Conservation (phyloP, 2,329 filamentous ascomycete species). For the Cladosporium austrohemisphaericum region DNA sequence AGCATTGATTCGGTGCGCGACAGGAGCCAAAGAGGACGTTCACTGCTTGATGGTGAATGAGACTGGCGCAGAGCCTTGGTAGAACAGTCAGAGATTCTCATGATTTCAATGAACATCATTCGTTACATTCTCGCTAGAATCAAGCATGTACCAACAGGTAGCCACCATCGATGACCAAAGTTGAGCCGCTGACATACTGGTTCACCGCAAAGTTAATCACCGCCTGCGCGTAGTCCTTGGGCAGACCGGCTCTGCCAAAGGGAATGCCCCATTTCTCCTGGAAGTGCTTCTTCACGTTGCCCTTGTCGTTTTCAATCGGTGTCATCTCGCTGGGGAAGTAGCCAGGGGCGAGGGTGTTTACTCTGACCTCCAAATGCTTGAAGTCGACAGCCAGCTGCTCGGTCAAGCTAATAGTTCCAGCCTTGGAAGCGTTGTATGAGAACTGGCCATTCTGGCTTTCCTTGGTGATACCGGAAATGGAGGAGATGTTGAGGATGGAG, state of each 20-base stretch:
- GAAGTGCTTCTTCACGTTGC: constrained; percentile 49
- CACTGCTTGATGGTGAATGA: constrained; percentile 26
- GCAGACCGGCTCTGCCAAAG: constrained; percentile 38
- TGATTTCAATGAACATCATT: background rate
- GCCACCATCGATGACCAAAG: constrained; percentile 62
- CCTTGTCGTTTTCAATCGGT: constrained; percentile 45
- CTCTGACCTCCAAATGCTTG: constrained; percentile 50
- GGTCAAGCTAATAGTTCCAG: constrained; percentile 52
- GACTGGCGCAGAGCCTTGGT: constrained; percentile 26
- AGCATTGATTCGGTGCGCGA: constrained; percentile 22
- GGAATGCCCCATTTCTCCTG: constrained; percentile 34
- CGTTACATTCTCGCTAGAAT: background rate
- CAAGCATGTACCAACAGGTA: constrained; percentile 43
- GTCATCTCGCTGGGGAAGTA: constrained; percentile 59
- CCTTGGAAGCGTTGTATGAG: constrained; percentile 49
- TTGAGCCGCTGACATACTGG: constrained; percentile 61
- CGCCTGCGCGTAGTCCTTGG: constrained; percentile 51
- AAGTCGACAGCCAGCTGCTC: constrained; percentile 53
- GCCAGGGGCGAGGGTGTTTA: constrained; percentile 56
- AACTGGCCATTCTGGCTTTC: constrained; percentile 45
- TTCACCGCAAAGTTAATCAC: constrained; percentile 52
- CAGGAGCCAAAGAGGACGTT: constrained; percentile 25
- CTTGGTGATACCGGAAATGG: constrained; percentile 43
- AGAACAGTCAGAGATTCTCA: background rate
- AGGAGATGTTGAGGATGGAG: constrained; percentile 45